phyloP scores from a whole-genome alignment of 179 eudicot genomes.

The Beta macrorhiza region DNA sequence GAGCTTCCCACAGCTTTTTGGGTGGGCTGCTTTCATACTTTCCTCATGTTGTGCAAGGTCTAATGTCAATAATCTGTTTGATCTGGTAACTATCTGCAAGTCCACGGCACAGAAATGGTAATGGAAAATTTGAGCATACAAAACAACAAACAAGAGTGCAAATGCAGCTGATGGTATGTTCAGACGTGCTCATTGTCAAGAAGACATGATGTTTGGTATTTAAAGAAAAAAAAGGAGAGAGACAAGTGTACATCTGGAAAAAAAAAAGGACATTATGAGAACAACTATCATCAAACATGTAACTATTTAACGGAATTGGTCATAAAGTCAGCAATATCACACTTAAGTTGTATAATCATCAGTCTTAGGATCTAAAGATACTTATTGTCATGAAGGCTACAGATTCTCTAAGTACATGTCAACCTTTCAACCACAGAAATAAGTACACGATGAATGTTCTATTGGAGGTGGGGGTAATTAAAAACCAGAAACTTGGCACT shows the following conservation, averaged over 20 bases:
- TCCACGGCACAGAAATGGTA: slow-evolving; percentile 3
- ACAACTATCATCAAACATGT: neutral
- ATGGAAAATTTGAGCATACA: slow-evolving; percentile 1
- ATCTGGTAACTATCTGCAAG: slow-evolving; percentile 69
- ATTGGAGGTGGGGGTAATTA: neutral
- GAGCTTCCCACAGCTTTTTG: slow-evolving; percentile 57
- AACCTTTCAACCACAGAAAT: slow-evolving; percentile 7
- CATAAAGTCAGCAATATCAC: neutral
- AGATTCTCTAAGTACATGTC: neutral
- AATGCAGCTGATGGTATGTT: slow-evolving; percentile 8
- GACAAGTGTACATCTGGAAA: neutral
- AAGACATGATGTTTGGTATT: neutral
- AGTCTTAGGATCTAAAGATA: neutral
- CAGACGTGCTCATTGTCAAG: neutral
- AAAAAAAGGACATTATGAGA: slow-evolving; percentile 1
- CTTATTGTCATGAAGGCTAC: neutral
- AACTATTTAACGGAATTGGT: neutral
- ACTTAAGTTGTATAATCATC: slow-evolving; percentile 1
- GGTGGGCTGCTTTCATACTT: slow-evolving; percentile 37
- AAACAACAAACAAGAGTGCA: neutral
- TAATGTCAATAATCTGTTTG: slow-evolving; percentile 53
- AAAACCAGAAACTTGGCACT: neutral
- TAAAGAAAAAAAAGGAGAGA: neutral
- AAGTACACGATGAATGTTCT: neutral
- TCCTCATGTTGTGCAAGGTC: slow-evolving; percentile 57